Evolutionary conservation across 768 basidiomycete species (phyloP).

Genomic region (Sarcodon aspratus): DNA sequence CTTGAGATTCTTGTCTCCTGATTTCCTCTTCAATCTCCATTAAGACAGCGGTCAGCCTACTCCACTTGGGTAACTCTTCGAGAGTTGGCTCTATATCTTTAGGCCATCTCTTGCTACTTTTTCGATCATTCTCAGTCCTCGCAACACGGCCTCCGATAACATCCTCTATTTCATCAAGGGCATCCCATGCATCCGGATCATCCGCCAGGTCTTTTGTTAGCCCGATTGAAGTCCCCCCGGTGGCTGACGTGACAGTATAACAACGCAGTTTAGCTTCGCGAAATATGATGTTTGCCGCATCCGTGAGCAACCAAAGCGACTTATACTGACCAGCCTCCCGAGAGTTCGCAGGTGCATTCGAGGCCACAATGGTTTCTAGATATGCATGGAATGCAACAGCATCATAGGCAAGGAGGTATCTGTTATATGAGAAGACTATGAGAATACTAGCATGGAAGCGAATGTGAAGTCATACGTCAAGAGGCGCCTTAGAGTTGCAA

Average conservation of each 20-base stretch:
- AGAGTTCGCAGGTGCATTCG: constrained; percentile 35
- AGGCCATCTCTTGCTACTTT: constrained; percentile 47
- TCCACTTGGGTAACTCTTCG: constrained; percentile 96
- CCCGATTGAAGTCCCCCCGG: constrained; percentile 17
- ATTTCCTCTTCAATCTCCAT: constrained; percentile 88
- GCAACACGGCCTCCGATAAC: constrained; percentile 5
- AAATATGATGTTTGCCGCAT: constrained; percentile 84
- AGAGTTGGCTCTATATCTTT: constrained; percentile 73
- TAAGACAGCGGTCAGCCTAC: constrained; percentile 69
- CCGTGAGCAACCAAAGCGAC: constrained; percentile 86
- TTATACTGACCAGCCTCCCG: constrained; percentile 56
- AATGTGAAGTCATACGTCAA: constrained; percentile 43
- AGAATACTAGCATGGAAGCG: neutral
- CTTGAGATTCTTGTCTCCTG: constrained; percentile 23
- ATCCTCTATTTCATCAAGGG: constrained; percentile 51
- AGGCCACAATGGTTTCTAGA: constrained; percentile 75
- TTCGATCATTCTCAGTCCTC: constrained; percentile 17
- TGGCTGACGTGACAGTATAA: constrained; percentile 36
- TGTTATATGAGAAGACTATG: constrained; percentile 15
- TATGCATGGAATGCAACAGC: constrained; percentile 84
- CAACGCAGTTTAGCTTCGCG: constrained; percentile 72
- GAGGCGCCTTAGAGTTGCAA: constrained; percentile 74
- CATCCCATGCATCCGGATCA: constrained; percentile 67
- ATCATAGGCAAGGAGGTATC: constrained; percentile 85
- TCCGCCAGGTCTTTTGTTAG: constrained; percentile 32